phyloP scores from a whole-genome alignment of 805 yeast genomes.

The Candida boleticola region DNA sequence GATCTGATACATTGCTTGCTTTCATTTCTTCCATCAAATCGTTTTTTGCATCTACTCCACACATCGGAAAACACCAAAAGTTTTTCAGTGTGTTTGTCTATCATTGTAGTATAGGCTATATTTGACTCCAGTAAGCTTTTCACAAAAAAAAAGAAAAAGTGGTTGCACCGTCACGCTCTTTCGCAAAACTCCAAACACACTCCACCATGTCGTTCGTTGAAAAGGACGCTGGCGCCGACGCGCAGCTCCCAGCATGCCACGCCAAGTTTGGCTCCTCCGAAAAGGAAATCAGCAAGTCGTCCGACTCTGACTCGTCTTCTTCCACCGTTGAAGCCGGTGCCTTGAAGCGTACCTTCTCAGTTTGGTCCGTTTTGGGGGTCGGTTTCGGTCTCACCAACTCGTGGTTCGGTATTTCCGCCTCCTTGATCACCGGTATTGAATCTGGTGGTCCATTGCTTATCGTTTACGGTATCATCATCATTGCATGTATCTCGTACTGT shows the following conservation, averaged over 20 bases:
- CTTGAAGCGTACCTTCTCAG: constrained; percentile 32
- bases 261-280: not conserved
- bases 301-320: not conserved
- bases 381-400: constrained; percentile 44
- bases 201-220: not conserved
- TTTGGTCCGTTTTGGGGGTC: constrained; percentile 38
- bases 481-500: constrained; percentile 33
- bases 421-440: constrained; percentile 39
- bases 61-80: no score
- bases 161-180: not conserved
- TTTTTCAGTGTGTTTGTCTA: no score
- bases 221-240: not conserved
- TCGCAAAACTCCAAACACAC: no score
- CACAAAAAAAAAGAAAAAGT: not conserved
- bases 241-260: not conserved
- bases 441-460: constrained; percentile 43
- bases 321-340: not conserved
- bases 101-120: no score
- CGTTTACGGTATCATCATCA: constrained; percentile 40
- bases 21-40: no score
- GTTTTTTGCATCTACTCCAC: no score
- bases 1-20: no score
- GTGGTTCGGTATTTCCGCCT: constrained; percentile 42
- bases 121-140: not conserved
- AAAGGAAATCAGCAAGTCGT: not conserved